Conservation (phyloP, 345 rosid genomes). For the Stellera chamaejasme region DNA sequence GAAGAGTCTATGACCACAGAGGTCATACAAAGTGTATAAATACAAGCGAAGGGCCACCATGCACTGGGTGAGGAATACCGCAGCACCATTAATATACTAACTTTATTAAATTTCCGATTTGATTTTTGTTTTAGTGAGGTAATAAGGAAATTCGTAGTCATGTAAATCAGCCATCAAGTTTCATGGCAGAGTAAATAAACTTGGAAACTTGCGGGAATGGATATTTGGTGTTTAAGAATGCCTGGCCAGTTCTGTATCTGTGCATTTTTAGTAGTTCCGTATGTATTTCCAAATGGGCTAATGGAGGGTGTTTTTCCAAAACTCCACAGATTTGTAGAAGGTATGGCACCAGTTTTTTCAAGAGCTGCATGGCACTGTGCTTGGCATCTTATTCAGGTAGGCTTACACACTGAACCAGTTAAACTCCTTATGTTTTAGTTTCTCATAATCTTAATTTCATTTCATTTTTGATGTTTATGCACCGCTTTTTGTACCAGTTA, state of each 20-base stretch:
- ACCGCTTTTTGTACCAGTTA: no score
- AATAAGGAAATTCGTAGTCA: no score
- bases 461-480: neutral
- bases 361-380: slow-evolving; percentile 98
- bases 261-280: no score
- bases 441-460: neutral
- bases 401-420: neutral
- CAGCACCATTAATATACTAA: no score
- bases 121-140: no score
- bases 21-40: slow-evolving; percentile 84
- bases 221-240: no score
- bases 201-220: no score
- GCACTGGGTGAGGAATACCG: slow-evolving; percentile 63
- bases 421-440: neutral
- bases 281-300: neutral
- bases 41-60: slow-evolving; percentile 90
- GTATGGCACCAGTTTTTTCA: slow-evolving; percentile 99
- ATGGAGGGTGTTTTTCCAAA: slow-evolving; percentile 1
- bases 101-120: no score
- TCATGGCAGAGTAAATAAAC: no score
- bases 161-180: no score
- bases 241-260: no score
- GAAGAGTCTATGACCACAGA: slow-evolving; percentile 78
- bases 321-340: slow-evolving; percentile 79
- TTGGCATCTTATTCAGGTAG: slow-evolving; percentile 99